phyloP scores from a whole-genome alignment of 2,329 filamentous ascomycete species.

The Fusarium nelsonii region DNA sequence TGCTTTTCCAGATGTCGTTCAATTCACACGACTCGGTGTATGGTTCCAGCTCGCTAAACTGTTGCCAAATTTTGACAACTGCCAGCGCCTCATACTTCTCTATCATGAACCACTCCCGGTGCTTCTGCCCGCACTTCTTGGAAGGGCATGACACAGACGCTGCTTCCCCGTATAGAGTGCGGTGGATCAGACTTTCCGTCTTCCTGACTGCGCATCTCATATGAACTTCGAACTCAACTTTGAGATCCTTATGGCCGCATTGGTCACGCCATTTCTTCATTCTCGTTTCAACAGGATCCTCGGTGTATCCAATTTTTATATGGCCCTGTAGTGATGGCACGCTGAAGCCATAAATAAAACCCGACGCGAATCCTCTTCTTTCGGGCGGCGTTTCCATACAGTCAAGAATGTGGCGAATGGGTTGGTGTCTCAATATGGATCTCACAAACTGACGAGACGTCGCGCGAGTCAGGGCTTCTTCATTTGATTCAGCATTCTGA shows the following conservation, averaged over 20 bases:
- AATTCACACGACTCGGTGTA: neutral
- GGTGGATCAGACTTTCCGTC: slow-evolving; percentile 19
- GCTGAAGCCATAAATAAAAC: slow-evolving; percentile 27
- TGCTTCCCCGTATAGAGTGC: neutral
- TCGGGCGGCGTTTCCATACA: neutral
- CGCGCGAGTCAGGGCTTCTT: neutral
- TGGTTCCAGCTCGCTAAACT: slow-evolving; percentile 2
- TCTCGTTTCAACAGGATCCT: neutral
- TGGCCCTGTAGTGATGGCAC: slow-evolving; percentile 3
- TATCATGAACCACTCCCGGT: slow-evolving; percentile 29
- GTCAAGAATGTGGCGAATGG: neutral
- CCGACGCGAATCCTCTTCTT: accelerated
- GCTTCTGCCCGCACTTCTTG: neutral
- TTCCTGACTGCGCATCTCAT: neutral
- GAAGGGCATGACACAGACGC: neutral
- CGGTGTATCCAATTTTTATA: slow-evolving; percentile 20
- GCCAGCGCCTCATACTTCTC: neutral
- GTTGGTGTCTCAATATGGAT: neutral
- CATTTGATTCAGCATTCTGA: neutral
- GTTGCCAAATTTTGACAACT: slow-evolving; percentile 2
- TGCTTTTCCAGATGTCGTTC: neutral
- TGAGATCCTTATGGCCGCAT: neutral
- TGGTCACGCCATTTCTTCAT: accelerated
- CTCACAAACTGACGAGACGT: neutral
- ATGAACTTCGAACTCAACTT: neutral